phyloP scores from a whole-genome alignment of 768 basidiomycete genomes.

The Termitomyces sp. region DNA sequence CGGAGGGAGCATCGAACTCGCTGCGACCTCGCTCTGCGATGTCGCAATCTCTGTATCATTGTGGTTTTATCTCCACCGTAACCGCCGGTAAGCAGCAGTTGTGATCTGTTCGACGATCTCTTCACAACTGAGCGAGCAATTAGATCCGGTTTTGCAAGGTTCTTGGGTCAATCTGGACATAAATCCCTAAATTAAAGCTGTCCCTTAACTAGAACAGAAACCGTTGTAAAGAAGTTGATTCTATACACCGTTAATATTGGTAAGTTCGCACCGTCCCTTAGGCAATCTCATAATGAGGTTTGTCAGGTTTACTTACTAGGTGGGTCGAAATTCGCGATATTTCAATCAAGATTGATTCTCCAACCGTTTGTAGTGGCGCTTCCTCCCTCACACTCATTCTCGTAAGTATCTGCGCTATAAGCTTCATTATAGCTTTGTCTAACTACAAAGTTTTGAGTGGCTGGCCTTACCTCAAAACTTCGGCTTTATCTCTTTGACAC shows the following conservation, averaged over 20 bases:
- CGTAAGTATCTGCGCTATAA: not conserved
- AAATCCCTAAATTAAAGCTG: too few relatives aligned
- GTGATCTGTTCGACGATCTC: not conserved
- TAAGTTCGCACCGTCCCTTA: not conserved
- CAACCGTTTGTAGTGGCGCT: not conserved
- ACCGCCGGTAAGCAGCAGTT: too few relatives aligned
- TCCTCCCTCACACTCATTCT: slow-evolving; percentile 10
- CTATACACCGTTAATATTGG: slow-evolving; percentile 11
- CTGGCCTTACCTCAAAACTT: slow-evolving; percentile 10
- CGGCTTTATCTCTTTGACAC: slow-evolving; percentile 9
- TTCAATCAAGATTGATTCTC: not conserved
- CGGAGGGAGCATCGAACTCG: slow-evolving; percentile 10
- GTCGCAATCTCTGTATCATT: slow-evolving; percentile 8
- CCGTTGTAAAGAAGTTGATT: slow-evolving; percentile 9
- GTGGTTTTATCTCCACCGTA: slow-evolving; percentile 6
- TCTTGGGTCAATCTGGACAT: not conserved
- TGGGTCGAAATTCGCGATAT: not conserved
- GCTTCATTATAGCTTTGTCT: not conserved
- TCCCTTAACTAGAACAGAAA: not conserved
- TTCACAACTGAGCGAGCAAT: not conserved
- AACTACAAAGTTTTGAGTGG: not conserved
- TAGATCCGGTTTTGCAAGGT: slow-evolving; percentile 9
- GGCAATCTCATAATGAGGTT: not conserved
- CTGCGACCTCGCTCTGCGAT: slow-evolving; percentile 10
- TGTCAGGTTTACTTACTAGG: slow-evolving; percentile 8